These are phyloP conservation scores for Polyporus arcularius DNA, from an alignment of 768 basidiomycete species.

Conservation along the genomic window DNA sequence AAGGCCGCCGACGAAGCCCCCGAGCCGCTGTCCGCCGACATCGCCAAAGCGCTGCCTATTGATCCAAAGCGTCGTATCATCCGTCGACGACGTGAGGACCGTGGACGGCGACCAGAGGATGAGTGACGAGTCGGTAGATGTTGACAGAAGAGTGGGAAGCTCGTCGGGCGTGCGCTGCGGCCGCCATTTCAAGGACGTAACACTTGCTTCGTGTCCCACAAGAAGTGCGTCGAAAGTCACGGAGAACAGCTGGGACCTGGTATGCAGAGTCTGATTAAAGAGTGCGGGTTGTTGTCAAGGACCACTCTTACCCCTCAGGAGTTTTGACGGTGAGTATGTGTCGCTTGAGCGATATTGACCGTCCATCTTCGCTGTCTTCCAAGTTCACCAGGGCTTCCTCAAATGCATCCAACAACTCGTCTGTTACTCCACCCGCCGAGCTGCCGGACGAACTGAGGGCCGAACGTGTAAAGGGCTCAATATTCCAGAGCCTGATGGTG, in stretches of 20 bases:
- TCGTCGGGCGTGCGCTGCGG: slow-evolving; percentile 35
- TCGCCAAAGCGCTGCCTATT: slow-evolving; percentile 92
- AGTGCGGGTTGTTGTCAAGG: background rate
- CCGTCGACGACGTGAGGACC: slow-evolving; percentile 37
- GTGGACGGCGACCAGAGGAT: slow-evolving; percentile 91
- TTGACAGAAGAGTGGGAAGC: slow-evolving; percentile 72
- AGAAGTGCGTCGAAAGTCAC: slow-evolving; percentile 93
- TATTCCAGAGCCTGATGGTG: slow-evolving; percentile 91
- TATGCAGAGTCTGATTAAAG: background rate
- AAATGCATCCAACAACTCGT: slow-evolving; percentile 85
- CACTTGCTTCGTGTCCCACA: slow-evolving; percentile 92
- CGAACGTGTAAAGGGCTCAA: slow-evolving; percentile 50
- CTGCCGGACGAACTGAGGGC: slow-evolving; percentile 3
- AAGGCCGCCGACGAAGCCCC: slow-evolving; percentile 90
- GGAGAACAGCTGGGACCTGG: slow-evolving; percentile 57
- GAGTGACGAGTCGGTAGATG: slow-evolving; percentile 92
- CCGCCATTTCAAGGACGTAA: slow-evolving; percentile 89
- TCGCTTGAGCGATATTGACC: slow-evolving; percentile 86
- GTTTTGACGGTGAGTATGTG: slow-evolving; percentile 73
- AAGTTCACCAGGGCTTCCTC: slow-evolving; percentile 78
- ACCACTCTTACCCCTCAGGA: slow-evolving; percentile 35
- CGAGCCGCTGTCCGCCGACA: slow-evolving; percentile 84
- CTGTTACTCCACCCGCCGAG: slow-evolving; percentile 41
- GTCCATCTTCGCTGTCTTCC: slow-evolving; percentile 72
- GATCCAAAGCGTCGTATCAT: slow-evolving; percentile 78